Conservation (phyloP, 2,329 filamentous ascomycete species). For the Nakataea oryzae region DNA sequence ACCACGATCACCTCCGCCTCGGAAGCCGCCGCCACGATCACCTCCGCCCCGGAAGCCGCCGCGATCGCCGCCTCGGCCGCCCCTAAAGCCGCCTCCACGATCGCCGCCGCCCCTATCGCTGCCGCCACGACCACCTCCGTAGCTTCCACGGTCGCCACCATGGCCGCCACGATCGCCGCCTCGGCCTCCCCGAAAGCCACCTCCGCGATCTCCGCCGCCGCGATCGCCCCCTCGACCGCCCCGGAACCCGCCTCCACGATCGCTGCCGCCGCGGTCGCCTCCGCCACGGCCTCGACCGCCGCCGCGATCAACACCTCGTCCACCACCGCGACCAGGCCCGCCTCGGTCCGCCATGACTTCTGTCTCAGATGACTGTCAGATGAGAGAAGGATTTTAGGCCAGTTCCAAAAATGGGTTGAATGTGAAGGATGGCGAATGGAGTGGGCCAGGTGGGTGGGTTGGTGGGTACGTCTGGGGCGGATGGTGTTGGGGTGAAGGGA, state of each 20-base stretch:
- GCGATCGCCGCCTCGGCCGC: constrained; percentile 14
- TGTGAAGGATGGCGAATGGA: neutral
- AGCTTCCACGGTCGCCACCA: constrained; percentile 5
- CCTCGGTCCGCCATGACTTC: neutral
- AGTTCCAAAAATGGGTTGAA: neutral
- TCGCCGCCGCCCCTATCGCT: too few relatives aligned
- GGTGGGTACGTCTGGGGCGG: neutral
- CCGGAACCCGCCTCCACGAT: constrained; percentile 7
- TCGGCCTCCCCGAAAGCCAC: constrained; percentile 10
- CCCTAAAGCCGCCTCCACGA: constrained; percentile 7
- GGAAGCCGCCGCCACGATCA: constrained; percentile 13
- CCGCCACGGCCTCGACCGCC: neutral
- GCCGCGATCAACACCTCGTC: neutral
- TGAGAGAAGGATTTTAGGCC: neutral
- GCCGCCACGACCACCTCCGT: constrained; percentile 9
- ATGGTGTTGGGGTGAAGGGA: neutral
- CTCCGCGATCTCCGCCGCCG: constrained; percentile 3
- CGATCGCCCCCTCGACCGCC: constrained; percentile 12
- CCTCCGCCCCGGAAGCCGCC: constrained; percentile 3
- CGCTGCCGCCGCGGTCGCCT: constrained; percentile 9
- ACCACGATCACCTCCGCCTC: constrained; percentile 5
- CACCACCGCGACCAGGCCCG: neutral
- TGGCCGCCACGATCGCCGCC: constrained; percentile 11
- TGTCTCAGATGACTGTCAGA: neutral
- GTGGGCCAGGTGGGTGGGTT: too few relatives aligned